phyloP scores from a whole-genome alignment of 179 eudicot genomes.

The Amaranthus tricolor region DNA sequence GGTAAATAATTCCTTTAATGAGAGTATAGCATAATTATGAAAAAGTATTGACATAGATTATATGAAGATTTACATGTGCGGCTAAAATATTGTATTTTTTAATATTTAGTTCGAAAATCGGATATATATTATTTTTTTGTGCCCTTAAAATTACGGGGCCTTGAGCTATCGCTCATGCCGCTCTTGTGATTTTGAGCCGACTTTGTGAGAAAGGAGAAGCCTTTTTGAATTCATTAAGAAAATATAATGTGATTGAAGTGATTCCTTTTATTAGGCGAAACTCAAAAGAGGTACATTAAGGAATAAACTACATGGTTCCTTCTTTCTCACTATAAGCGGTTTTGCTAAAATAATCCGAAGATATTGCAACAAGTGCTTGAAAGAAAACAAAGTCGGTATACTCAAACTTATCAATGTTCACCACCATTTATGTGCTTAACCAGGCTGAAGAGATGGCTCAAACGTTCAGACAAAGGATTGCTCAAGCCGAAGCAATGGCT shows the following conservation, averaged over 20 bases:
- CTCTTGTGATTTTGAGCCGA: background rate
- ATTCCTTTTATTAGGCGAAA: no score
- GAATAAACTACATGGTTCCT: background rate
- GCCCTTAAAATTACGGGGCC: no score
- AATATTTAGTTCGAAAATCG: no score
- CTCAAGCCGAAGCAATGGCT: constrained; percentile 99
- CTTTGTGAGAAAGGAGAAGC: no score
- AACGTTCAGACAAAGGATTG: constrained; percentile 96
- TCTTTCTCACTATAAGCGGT: background rate
- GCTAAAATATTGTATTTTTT: no score
- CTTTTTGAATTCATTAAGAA: background rate
- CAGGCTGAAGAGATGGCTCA: constrained; percentile 99
- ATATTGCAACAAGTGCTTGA: no score
- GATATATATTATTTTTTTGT: no score
- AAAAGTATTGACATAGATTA: no score
- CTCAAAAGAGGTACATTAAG: background rate
- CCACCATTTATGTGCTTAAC: constrained; percentile 9
- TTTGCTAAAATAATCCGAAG: no score
- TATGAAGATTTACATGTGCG: no score
- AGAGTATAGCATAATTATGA: no score
- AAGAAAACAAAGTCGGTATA: background rate
- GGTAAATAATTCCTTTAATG: constrained; percentile 42
- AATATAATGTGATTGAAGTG: background rate
- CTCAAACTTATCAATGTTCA: background rate
- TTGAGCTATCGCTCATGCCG: background rate